Evolutionary conservation across 2,329 filamentous ascomycete species (phyloP).

Genomic region (Exophiala lecanii-corni): DNA sequence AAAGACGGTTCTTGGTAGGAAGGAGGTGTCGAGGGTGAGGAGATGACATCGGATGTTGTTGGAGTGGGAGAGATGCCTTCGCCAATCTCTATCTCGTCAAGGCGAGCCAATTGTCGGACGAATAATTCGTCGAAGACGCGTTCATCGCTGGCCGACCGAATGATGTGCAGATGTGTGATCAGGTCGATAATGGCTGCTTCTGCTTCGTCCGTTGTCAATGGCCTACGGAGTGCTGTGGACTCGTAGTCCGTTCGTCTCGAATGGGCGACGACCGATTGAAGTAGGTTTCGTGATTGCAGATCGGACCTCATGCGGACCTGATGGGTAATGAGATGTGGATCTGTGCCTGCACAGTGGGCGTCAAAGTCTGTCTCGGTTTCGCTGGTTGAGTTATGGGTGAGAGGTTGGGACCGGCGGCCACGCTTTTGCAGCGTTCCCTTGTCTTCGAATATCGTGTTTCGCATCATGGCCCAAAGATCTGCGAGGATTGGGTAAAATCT

Average conservation of each 20-base stretch:
- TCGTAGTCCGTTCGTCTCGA: background rate
- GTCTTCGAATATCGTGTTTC: conserved; percentile 16
- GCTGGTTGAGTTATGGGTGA: background rate
- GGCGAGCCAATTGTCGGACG: conserved; percentile 13
- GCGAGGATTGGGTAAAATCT: conserved; percentile 18
- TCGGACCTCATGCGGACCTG: background rate
- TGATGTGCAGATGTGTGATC: conserved; percentile 6
- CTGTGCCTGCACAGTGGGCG: background rate
- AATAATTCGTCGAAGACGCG: conserved; percentile 12
- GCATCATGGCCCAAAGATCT: conserved; percentile 20
- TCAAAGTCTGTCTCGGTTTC: background rate
- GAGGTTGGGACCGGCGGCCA: background rate
- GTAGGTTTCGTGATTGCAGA: background rate
- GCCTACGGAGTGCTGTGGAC: background rate
- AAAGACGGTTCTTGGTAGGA: background rate
- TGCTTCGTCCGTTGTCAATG: conserved; percentile 10
- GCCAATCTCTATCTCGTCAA: conserved; percentile 13
- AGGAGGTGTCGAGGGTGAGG: background rate
- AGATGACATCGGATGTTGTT: background rate
- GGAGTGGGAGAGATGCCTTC: background rate
- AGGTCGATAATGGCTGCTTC: conserved; percentile 17
- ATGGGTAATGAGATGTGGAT: background rate
- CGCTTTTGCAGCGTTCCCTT: conserved; percentile 3
- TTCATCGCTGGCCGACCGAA: conserved; percentile 13
- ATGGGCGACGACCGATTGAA: background rate